Conservation (phyloP, 1,139 yeast genomes). For the Petasospora rhodanensis region DNA sequence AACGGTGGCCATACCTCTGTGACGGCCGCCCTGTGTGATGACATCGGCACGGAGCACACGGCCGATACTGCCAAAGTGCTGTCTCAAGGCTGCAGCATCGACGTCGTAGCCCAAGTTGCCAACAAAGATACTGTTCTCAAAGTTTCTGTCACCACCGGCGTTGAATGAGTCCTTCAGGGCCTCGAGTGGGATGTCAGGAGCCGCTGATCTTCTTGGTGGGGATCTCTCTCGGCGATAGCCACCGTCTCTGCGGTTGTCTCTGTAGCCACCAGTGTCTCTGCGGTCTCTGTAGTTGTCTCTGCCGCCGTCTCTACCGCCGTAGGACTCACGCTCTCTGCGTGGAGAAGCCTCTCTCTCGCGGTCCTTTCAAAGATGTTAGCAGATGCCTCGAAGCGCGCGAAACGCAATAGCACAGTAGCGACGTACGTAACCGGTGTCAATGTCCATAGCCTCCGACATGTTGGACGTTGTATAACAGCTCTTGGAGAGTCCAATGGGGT, state of each 20-base stretch:
- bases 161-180: slow-evolving; percentile 14
- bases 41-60: slow-evolving; percentile 82
- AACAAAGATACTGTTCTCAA: slow-evolving; percentile 64
- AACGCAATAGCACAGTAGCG: background rate
- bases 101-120: slow-evolving; percentile 71
- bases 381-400: too few species aligned
- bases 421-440: slow-evolving; percentile 41
- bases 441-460: slow-evolving; percentile 49
- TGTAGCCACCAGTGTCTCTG: background rate
- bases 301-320: slow-evolving; percentile 5
- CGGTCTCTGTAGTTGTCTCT: background rate
- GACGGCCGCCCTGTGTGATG: slow-evolving; percentile 75
- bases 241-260: slow-evolving; percentile 14
- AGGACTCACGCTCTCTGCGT: slow-evolving; percentile 21
- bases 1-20: slow-evolving; percentile 91
- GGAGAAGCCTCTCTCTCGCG: slow-evolving; percentile 31
- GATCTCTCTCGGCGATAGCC: slow-evolving; percentile 20
- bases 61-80: slow-evolving; percentile 59
- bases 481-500: too few species aligned
- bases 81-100: slow-evolving; percentile 55
- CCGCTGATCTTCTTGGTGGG: slow-evolving; percentile 15
- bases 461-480: slow-evolving; percentile 2
- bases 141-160: slow-evolving; percentile 60
- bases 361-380: slow-evolving; percentile 13
- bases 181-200: slow-evolving; percentile 7